phyloP scores from a whole-genome alignment of 768 basidiomycete genomes.

The Tricholoma terreum region DNA sequence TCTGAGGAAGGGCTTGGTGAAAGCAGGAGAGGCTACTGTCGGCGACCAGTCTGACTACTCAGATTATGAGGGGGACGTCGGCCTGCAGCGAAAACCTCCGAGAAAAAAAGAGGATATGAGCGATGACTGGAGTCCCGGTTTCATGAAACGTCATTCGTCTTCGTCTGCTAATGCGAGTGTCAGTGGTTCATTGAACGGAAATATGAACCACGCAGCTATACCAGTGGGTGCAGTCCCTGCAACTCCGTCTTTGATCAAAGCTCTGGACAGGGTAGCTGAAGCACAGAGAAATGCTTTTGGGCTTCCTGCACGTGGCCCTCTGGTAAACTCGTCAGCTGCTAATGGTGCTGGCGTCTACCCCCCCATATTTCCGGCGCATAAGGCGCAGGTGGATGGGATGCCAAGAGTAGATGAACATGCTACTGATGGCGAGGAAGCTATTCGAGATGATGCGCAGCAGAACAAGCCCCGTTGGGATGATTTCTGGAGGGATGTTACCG shows the following conservation, averaged over 20 bases:
- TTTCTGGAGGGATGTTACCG: constrained; percentile 44
- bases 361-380: not conserved
- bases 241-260: constrained; percentile 62
- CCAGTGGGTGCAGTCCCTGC: constrained; percentile 45
- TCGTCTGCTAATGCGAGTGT: constrained; percentile 6
- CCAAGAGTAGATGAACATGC: constrained; percentile 11
- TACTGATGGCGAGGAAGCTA: constrained; percentile 8
- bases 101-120: constrained; percentile 11
- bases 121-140: constrained; percentile 47
- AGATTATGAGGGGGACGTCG: constrained; percentile 48
- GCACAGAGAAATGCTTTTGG: constrained; percentile 55
- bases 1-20: constrained; percentile 9
- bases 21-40: constrained; percentile 9
- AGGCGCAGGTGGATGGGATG: constrained; percentile 8
- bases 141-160: constrained; percentile 40
- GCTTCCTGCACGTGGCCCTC: not conserved
- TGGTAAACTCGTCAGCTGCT: not conserved
- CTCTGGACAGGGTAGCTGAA: constrained; percentile 54
- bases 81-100: constrained; percentile 15
- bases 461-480: constrained; percentile 35
- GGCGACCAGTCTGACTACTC: constrained; percentile 37
- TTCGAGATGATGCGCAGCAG: constrained; percentile 10
- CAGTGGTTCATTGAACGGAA: constrained; percentile 3
- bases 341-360: not conserved
- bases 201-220: not conserved